These are phyloP conservation scores for Schizochytrium sp. DNA, from an alignment of 108 stramenopile genomes.

Conservation along the genomic window DNA sequence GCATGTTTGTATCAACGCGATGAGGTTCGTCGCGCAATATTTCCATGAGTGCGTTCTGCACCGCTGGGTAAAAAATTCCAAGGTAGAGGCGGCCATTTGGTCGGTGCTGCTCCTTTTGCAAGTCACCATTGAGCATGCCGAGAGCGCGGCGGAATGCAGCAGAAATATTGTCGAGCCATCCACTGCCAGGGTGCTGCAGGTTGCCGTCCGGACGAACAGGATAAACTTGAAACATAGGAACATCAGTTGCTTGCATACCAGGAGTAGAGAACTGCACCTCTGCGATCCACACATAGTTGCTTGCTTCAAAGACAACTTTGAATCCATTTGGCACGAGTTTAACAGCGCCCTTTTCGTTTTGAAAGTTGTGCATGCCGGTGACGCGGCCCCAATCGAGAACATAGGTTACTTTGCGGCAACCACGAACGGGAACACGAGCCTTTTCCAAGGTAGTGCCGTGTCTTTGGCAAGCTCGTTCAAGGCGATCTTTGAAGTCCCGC, in stretches of 20 bases:
- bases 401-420: constrained; percentile 58
- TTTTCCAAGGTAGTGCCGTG: constrained; percentile 31
- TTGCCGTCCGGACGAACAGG: constrained; percentile 14
- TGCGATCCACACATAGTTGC: constrained; percentile 51
- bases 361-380: constrained; percentile 16
- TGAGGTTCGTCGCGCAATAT: background rate
- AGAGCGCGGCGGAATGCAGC: constrained; percentile 45
- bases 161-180: constrained; percentile 53
- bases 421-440: constrained; percentile 39
- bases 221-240: constrained; percentile 34
- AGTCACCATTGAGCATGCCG: constrained; percentile 8
- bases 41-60: background rate
- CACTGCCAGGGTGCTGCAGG: background rate
- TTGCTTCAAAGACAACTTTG: constrained; percentile 37
- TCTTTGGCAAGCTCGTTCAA: background rate
- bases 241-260: background rate
- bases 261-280: constrained; percentile 4
- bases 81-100: constrained; percentile 48
- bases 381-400: constrained; percentile 53
- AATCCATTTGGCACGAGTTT: background rate
- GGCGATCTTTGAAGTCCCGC: constrained; percentile 41
- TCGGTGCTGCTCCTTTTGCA: background rate
- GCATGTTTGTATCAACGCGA: constrained; percentile 12
- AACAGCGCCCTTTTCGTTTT: constrained; percentile 40
- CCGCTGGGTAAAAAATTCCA: constrained; percentile 60